phyloP scores from a whole-genome alignment of 805 yeast species.

The Suhomyces pyralidae region DNA sequence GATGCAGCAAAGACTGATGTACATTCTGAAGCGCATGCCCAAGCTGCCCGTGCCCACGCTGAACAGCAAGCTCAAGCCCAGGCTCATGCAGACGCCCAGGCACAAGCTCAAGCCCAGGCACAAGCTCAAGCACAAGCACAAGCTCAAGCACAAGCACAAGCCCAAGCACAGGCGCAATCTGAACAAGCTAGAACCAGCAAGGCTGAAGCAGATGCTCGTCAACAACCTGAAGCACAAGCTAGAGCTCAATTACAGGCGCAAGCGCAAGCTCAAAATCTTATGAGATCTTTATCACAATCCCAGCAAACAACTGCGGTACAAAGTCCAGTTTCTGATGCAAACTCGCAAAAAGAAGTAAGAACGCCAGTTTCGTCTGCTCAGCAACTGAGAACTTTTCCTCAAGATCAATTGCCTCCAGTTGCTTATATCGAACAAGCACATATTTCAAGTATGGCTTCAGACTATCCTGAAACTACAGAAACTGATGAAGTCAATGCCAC shows the following conservation, averaged over 20 bases:
- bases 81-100: background rate
- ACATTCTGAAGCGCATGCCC: constrained; percentile 5
- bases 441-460: constrained; percentile 23
- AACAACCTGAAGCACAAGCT: background rate
- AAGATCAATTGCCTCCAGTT: constrained; percentile 14
- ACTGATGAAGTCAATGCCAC: constrained; percentile 4
- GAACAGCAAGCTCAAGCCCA: background rate
- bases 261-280: background rate
- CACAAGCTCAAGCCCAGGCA: background rate
- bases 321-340: background rate
- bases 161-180: constrained; percentile 1
- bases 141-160: background rate
- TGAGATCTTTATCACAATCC: background rate
- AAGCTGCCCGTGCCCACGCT: background rate
- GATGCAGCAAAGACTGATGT: constrained; percentile 2
- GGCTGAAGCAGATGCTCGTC: background rate
- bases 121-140: background rate
- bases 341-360: background rate
- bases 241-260: constrained; percentile 2
- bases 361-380: background rate
- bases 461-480: constrained; percentile 9
- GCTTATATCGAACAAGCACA: constrained; percentile 41
- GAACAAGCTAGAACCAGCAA: background rate
- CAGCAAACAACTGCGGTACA: background rate
- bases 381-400: background rate